phyloP scores from a whole-genome alignment of 2,329 filamentous ascomycete genomes.

The Trichoderma aggressivum region DNA sequence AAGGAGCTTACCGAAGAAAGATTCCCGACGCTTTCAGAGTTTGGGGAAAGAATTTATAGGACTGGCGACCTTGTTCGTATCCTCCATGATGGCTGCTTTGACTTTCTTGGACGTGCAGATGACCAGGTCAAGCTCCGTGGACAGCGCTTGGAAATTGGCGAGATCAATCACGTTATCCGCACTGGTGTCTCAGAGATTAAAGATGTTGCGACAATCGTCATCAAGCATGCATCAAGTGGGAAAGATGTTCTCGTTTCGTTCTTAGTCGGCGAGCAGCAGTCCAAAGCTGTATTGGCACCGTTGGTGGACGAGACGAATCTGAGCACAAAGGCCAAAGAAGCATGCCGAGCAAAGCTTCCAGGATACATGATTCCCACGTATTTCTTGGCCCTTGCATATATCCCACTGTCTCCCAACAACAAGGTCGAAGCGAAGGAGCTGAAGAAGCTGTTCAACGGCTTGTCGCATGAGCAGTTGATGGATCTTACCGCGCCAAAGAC shows the following conservation, averaged over 20 bases:
- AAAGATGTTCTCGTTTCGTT: slow-evolving; percentile 84
- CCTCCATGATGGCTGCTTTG: slow-evolving; percentile 75
- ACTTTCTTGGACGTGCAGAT: slow-evolving; percentile 83
- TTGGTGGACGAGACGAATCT: slow-evolving; percentile 36
- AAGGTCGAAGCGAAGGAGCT: slow-evolving; percentile 76
- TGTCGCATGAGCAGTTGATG: slow-evolving; percentile 62
- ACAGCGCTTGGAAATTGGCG: slow-evolving; percentile 82
- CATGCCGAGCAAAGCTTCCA: slow-evolving; percentile 69
- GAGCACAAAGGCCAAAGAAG: slow-evolving; percentile 48
- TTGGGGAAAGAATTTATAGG: slow-evolving; percentile 68
- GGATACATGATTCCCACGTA: slow-evolving; percentile 91
- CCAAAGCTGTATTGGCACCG: slow-evolving; percentile 22
- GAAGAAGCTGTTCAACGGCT: slow-evolving; percentile 59
- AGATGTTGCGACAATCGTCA: slow-evolving; percentile 74
- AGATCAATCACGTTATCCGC: slow-evolving; percentile 83
- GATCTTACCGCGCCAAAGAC: slow-evolving; percentile 41
- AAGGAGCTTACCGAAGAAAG: slow-evolving; percentile 71
- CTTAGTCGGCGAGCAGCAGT: slow-evolving; percentile 36
- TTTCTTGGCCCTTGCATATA: slow-evolving; percentile 64
- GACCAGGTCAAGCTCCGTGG: slow-evolving; percentile 91
- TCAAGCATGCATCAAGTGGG: slow-evolving; percentile 65
- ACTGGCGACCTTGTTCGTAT: slow-evolving; percentile 87
- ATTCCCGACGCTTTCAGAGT: slow-evolving; percentile 63
- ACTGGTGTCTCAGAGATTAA: slow-evolving; percentile 53
- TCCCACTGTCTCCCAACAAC: slow-evolving; percentile 85